A percentile compares a stretch with the other conserved stretches of the same genome.
Evolutionary conservation across 768 basidiomycete species (phyloP).

Genomic region (Trametes meyenii): DNA sequence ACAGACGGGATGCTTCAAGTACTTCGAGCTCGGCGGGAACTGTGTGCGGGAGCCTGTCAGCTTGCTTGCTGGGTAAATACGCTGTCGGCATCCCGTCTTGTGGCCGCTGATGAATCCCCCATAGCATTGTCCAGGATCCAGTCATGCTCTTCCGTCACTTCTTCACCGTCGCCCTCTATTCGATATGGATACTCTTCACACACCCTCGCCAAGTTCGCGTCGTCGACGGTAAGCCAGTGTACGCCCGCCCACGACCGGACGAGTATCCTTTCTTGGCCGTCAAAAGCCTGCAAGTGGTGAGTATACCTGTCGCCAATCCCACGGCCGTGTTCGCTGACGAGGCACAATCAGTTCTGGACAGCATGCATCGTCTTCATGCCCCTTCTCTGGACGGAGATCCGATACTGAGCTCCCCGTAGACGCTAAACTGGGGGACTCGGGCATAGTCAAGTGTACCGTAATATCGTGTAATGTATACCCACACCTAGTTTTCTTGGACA

Average conservation of each 20-base stretch:
- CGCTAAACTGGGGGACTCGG: background rate
- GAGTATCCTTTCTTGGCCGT: slow-evolving; percentile 71
- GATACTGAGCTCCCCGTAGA: background rate
- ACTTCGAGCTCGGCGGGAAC: slow-evolving; percentile 92
- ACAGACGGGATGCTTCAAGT: slow-evolving; percentile 91
- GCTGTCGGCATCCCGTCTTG: background rate
- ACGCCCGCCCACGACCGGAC: slow-evolving; percentile 47
- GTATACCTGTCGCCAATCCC: slow-evolving; percentile 6
- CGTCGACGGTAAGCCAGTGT: slow-evolving; percentile 41
- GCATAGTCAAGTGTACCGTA: slow-evolving; percentile 12
- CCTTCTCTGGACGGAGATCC: slow-evolving; percentile 8
- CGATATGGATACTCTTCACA: slow-evolving; percentile 88
- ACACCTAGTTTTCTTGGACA: background rate
- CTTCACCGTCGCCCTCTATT: slow-evolving; percentile 93
- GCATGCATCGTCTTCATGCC: slow-evolving; percentile 10
- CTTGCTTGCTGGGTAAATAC: slow-evolving; percentile 79
- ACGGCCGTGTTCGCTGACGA: background rate
- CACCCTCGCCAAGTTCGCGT: slow-evolving; percentile 48
- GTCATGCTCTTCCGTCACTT: slow-evolving; percentile 86
- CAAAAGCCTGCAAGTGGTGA: slow-evolving; percentile 68
- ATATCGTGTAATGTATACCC: slow-evolving; percentile 18
- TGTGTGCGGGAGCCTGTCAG: slow-evolving; percentile 88
- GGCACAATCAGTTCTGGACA: slow-evolving; percentile 2
- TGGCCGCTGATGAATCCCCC: background rate
- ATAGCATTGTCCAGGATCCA: slow-evolving; percentile 81